A percentile compares a stretch with the other conserved stretches of the same genome.
These are phyloP conservation scores for Solanum sitiens DNA, from an alignment of 257 asterid genomes.

Conservation along the genomic window DNA sequence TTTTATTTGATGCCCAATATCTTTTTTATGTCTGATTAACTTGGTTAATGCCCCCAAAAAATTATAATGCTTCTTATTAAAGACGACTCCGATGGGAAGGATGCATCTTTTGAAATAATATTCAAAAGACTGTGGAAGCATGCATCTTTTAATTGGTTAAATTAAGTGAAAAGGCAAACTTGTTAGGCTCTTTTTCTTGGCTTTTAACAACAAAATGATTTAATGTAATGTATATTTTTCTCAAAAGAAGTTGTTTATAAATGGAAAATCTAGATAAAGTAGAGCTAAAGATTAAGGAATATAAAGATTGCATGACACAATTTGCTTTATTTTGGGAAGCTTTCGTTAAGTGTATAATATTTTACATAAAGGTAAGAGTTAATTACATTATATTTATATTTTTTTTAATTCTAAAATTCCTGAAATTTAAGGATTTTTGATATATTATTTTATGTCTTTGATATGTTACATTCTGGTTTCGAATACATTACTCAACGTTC, in stretches of 20 bases:
- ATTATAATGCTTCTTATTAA: too few relatives aligned
- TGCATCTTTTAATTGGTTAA: neutral
- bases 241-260: neutral
- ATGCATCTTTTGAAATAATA: neutral
- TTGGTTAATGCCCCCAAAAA: too few relatives aligned
- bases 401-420: too few relatives aligned
- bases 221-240: neutral
- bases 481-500: too few relatives aligned
- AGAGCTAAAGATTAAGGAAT: neutral
- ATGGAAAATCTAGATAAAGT: neutral
- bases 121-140: neutral
- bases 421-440: too few relatives aligned
- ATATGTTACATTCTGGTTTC: too few relatives aligned
- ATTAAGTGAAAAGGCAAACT: neutral
- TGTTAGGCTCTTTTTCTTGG: neutral
- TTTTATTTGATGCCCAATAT: too few relatives aligned
- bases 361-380: too few relatives aligned
- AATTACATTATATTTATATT: too few relatives aligned
- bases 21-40: too few relatives aligned
- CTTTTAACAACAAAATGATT: neutral
- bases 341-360: neutral
- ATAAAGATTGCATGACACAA: neutral
- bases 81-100: neutral
- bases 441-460: too few relatives aligned
- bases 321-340: neutral